phyloP scores from a whole-genome alignment of 331 rosid genomes.

The Telfairia occidentalis region DNA sequence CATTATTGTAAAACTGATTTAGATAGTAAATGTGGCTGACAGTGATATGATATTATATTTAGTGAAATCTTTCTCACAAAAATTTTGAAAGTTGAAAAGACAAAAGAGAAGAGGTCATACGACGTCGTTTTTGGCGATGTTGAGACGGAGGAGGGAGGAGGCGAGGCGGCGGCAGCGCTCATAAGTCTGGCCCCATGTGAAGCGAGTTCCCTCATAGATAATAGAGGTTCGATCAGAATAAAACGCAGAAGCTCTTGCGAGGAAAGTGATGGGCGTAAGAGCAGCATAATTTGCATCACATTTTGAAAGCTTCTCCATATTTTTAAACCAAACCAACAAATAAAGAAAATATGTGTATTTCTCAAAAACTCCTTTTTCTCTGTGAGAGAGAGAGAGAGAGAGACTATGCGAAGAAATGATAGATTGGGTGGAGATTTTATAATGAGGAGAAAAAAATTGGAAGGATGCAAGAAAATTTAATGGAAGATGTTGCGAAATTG shows the following conservation, averaged over 20 bases:
- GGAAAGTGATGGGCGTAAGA: background rate
- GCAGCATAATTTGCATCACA: background rate
- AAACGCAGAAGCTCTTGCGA: background rate
- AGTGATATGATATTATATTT: too few relatives aligned
- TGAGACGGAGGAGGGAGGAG: background rate
- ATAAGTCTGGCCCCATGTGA: background rate
- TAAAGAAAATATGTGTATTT: too few relatives aligned
- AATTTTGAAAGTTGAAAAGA: too few relatives aligned
- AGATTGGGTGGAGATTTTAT: background rate
- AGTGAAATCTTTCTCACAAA: too few relatives aligned
- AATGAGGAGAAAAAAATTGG: background rate
- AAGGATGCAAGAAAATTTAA: background rate
- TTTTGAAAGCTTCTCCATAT: background rate
- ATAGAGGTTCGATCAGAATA: background rate
- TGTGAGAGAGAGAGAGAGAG: background rate
- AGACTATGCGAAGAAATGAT: background rate
- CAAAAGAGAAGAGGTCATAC: background rate
- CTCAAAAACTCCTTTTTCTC: background rate
- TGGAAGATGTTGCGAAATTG: background rate
- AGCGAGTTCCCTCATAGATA: background rate
- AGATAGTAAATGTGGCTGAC: too few relatives aligned
- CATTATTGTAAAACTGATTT: too few relatives aligned
- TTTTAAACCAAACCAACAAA: too few relatives aligned
- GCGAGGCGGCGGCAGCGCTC: background rate
- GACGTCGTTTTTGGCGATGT: background rate